A percentile compares a stretch with the other conserved stretches of the same genome.
phyloP scores from a whole-genome alignment of 345 rosid species.

The Psidium guajava region DNA sequence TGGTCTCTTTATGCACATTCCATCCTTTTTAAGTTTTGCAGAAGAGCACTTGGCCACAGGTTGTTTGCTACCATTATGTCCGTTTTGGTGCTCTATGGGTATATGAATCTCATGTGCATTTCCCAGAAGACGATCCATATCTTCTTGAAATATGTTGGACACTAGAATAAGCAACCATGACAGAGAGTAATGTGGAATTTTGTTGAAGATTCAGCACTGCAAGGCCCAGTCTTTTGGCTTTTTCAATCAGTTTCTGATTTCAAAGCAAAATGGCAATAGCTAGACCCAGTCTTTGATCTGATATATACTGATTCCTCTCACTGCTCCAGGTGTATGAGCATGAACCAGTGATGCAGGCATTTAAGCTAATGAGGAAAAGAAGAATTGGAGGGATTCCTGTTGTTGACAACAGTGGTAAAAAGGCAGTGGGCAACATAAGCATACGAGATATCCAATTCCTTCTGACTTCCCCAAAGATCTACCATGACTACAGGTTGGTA shows the following conservation, averaged over 20 bases:
- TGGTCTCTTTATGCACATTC: not conserved
- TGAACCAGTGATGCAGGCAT: constrained; percentile 97
- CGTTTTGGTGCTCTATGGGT: not conserved
- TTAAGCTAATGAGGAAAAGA: constrained; percentile 81
- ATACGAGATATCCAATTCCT: constrained; percentile 85
- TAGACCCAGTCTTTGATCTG: not conserved
- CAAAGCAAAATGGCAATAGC: not conserved
- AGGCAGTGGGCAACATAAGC: constrained; percentile 87
- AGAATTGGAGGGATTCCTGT: constrained; percentile 81
- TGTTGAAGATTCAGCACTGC: not conserved
- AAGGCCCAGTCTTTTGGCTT: not conserved
- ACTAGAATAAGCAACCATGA: not conserved
- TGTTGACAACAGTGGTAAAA: constrained; percentile 37
- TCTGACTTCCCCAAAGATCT: constrained; percentile 87
- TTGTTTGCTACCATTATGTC: not conserved
- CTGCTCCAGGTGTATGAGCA: constrained; percentile 61
- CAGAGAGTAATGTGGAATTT: not conserved
- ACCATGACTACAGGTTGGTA: constrained; percentile 66
- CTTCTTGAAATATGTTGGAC: not conserved
- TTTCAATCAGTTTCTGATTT: not conserved
- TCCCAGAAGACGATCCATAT: not conserved
- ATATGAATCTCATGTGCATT: not conserved
- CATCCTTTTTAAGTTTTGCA: not conserved
- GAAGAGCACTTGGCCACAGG: not conserved
- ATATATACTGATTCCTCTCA: not conserved